Evolutionary conservation across 805 yeast species (phyloP).

Genomic region (Danielia oregonensis): DNA sequence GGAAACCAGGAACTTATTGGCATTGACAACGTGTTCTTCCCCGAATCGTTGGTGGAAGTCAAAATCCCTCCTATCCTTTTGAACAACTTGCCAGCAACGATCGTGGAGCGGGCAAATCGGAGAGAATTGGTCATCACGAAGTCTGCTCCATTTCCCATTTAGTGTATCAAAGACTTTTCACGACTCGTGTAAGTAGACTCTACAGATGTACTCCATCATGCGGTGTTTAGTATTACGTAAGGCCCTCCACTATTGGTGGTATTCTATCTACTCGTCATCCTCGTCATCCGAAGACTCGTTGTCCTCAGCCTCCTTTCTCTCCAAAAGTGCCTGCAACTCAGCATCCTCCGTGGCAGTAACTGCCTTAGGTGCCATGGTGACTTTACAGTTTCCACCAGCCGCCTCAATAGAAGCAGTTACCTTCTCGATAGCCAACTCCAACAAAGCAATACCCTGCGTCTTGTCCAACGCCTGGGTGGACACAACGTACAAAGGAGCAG

Average conservation of each 20-base stretch:
- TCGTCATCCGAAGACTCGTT: conserved; percentile 82
- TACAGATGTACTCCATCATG: not conserved
- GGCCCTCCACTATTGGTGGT: no score
- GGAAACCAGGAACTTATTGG: conserved; percentile 39
- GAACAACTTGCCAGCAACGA: conserved; percentile 32
- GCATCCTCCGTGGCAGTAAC: conserved; percentile 98
- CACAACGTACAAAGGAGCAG: conserved; percentile 94
- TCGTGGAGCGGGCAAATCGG: conserved; percentile 39
- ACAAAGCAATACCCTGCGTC: conserved; percentile 75
- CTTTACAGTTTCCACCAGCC: conserved; percentile 82
- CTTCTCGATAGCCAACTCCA: conserved; percentile 75
- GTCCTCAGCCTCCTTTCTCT: conserved; percentile 86
- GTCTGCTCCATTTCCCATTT: conserved; percentile 19
- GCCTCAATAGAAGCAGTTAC: conserved; percentile 66
- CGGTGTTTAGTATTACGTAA: no score
- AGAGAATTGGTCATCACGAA: conserved; percentile 28
- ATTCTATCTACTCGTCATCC: conserved; percentile 33
- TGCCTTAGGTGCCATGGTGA: conserved; percentile 98
- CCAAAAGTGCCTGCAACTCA: conserved; percentile 92
- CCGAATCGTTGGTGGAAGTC: conserved; percentile 36
- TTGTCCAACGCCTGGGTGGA: conserved; percentile 93
- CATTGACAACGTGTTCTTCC: conserved; percentile 35
- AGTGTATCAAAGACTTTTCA: not conserved
- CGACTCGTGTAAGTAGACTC: no score
- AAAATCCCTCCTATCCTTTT: conserved; percentile 32